Conservation (phyloP, 805 yeast genomes). For the Myxozyma melibiosi region DNA sequence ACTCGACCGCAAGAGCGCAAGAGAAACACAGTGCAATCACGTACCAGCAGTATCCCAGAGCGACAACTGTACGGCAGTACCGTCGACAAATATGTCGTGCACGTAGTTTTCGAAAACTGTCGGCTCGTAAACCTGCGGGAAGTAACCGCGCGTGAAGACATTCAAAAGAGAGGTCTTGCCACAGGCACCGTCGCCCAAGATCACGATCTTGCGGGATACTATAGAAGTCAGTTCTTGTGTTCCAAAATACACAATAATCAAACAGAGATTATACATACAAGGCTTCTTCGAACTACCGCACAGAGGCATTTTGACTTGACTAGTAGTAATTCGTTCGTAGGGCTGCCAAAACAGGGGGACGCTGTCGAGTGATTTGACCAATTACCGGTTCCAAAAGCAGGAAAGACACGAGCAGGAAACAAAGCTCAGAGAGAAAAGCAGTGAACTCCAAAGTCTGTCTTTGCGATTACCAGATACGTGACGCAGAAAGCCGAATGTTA, state of each 20-base stretch:
- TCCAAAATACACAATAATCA: background rate
- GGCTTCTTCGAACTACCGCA: slow-evolving; percentile 40
- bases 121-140: slow-evolving; percentile 98
- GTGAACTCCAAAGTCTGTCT: too few species aligned
- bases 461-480: too few species aligned
- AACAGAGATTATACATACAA: slow-evolving; percentile 17
- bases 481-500: too few species aligned
- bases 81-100: slow-evolving; percentile 94
- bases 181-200: slow-evolving; percentile 61
- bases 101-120: slow-evolving; percentile 97
- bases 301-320: slow-evolving; percentile 41
- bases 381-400: too few species aligned
- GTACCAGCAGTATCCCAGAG: slow-evolving; percentile 97
- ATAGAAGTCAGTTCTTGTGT: background rate
- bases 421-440: too few species aligned
- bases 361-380: too few species aligned
- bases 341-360: too few species aligned
- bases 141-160: slow-evolving; percentile 95
- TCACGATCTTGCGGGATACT: slow-evolving; percentile 33
- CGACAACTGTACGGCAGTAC: slow-evolving; percentile 86
- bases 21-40: too few species aligned
- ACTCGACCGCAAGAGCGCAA: background rate
- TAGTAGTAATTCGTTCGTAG: background rate
- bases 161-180: slow-evolving; percentile 95
- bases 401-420: too few species aligned